Base-by-base conservation (phyloP, 805 yeast genomes). In the Ogataea paraovalis region DNA sequence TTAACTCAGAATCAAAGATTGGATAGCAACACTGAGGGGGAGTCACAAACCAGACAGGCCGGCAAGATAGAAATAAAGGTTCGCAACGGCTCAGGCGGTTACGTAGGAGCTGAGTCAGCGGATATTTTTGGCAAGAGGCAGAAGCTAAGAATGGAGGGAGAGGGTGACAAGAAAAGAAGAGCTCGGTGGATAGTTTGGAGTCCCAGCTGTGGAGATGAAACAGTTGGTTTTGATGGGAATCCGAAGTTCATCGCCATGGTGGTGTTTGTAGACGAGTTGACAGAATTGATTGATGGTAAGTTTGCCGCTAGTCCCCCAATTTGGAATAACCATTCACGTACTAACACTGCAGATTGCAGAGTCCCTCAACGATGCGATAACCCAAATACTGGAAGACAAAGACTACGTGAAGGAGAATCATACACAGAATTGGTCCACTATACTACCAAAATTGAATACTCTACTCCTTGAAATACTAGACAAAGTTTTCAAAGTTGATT, bases 381-480 rank as follows among this genome's bases (percentile, higher is more conserved):
- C 37, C n/a, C 54, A 42, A 20, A 50, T 57, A 8, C 13, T 53
- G 3, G 16, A 44, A 13, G 60, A 58, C 23, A 43, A 39, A 38
- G 60, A 55, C 13, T 58, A 53, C 42, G 43, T 53, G 14, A 14
- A 34, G 38, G 49, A 41, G 10, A 49, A 54, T 36, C 62, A 58
- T 22, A 27, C 21, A 2, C 34, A n/a, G 3, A 25, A 44, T 1
- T 59, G 63, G 63, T 10, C 45, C 0, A 44, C 36, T 2, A 34
- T 52, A 7, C 52, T 56, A 2, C 49, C 53, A 3, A 43, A 46
- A 21, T 10, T 58, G 3, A 37, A 42, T 5, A 22, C 34, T 5
- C 41, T 57, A 19, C 46, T 59, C 1, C 18, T 21, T 7, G 22
- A 42, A 2, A 46, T 57, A 6, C 44, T 58, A 5, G 38, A 33